Evolutionary conservation across 805 yeast genomes (phyloP).

Genomic region (Zygotorulaspora danielsina): DNA sequence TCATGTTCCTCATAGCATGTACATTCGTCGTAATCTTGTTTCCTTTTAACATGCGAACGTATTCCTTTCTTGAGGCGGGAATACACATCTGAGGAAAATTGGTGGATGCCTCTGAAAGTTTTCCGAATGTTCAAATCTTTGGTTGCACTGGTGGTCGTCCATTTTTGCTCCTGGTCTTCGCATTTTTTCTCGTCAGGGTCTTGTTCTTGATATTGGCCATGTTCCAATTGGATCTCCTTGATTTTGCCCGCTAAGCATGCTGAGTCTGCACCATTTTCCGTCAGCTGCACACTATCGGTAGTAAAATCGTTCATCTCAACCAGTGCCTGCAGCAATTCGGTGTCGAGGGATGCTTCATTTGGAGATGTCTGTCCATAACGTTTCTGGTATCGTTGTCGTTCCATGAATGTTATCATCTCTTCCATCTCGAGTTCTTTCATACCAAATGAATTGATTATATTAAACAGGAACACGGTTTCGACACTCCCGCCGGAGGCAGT

Average conservation of each 20-base stretch:
- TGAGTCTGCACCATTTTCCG: neutral
- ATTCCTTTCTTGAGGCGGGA: constrained; percentile 8
- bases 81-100: constrained; percentile 4
- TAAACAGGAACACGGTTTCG: no score
- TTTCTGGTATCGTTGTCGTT: neutral
- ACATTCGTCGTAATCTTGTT: neutral
- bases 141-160: neutral
- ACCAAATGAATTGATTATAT: no score
- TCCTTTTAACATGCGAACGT: neutral
- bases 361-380: constrained; percentile 1
- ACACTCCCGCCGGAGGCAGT: no score
- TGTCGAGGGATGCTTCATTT: constrained; percentile 9
- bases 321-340: constrained; percentile 10
- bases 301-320: constrained; percentile 9
- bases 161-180: no score
- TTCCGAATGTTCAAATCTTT: neutral
- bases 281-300: neutral
- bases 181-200: no score
- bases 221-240: neutral
- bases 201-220: neutral
- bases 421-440: neutral
- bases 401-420: neutral
- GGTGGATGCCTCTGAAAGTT: constrained; percentile 2
- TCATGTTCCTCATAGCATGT: neutral
- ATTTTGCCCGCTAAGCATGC: neutral